Evolutionary conservation across 108 stramenopile genomes (phyloP).

Genomic region (Skeletonema grethae): DNA sequence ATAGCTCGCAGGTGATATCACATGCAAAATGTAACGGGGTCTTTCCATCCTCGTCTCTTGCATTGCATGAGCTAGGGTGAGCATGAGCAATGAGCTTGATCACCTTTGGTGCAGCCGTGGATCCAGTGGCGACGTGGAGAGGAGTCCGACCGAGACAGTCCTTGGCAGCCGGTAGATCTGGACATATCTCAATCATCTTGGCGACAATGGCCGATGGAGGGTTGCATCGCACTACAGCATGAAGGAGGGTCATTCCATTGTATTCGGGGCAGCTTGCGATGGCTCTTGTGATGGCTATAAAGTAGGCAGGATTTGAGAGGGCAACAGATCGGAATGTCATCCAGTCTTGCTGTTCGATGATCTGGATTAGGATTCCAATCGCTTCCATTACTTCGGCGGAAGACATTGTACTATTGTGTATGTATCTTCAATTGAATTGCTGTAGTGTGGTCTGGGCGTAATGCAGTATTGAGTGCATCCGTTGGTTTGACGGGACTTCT

Average conservation of each 20-base stretch:
- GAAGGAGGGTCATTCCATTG: conserved; percentile 16
- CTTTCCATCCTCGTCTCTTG: conserved; percentile 13
- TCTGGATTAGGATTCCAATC: too few species aligned
- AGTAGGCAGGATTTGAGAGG: too few species aligned
- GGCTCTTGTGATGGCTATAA: too few species aligned
- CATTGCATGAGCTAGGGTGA: conserved; percentile 11
- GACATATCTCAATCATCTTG: conserved; percentile 13
- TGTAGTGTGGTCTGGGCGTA: too few species aligned
- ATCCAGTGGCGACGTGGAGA: conserved; percentile 25
- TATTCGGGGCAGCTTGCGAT: neutral
- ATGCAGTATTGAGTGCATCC: too few species aligned
- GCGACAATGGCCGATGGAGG: conserved; percentile 33
- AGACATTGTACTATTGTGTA: too few species aligned
- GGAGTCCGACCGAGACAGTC: conserved; percentile 26
- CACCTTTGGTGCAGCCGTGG: neutral
- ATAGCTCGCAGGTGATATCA: conserved; percentile 17
- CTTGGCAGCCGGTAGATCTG: neutral
- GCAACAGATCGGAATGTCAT: too few species aligned
- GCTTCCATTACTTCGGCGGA: too few species aligned
- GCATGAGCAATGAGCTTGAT: conserved; percentile 1
- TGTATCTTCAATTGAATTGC: too few species aligned
- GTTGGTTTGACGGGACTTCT: too few species aligned
- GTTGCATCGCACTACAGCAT: conserved; percentile 8
- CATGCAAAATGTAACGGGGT: conserved; percentile 19
- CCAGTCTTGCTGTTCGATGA: too few species aligned